Base-by-base conservation (phyloP, 2,329 filamentous ascomycete genomes). In the Aspergillus versicolor region DNA sequence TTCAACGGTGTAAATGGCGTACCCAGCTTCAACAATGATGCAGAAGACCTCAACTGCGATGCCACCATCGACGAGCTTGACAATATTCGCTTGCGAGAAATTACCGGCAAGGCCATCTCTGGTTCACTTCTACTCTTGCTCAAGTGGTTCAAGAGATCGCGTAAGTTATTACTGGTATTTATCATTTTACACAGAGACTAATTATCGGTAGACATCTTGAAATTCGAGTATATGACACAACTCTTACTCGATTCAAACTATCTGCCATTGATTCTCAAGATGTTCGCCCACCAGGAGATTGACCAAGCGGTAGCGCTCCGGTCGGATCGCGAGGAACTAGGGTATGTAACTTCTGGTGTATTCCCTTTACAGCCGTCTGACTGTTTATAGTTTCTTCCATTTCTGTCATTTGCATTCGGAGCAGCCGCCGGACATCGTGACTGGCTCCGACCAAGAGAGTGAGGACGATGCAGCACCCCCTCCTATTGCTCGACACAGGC, bases 141-240 rank as follows among this genome's bases (percentile, higher is more conserved):
- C 59, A 99, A 97, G 75, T 99, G 94, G 94, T 88, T 97, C 67
- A 95, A 96, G 72, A 80, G 96, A 53, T 97, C 92, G 57, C 94
- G 91, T 95, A 79, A 80, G 90, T 80, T 34, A 30, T 32, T 6
- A 27, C 22, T 13, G 27, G n/a, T 21, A 13, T 15, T 17, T 40
- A 4, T 9, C 13, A 37, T 42, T 8, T 17, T 27, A 6, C 3
- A 13, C 24, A 1, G 15, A 24, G 0, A 21, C 59, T 70, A 56
- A 67, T 46, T 13, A 19, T 4, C 44, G 4, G 5, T 47, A 95
- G 91, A 99, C 71, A 84, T 97, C 27, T 79, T 99, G 63, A 96
- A 97, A 71, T 97, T 94, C 65, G 94, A 99, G 75, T 97, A 97
- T 68, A 79, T 99, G 68, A 93, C 92, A 0, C 94, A 99, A 70